Percentiles rank a stretch among this genome's conserved stretches.
Evolutionary conservation across 2,329 filamentous ascomycete species (phyloP).

Genomic region (Xylariaceae sp.): DNA sequence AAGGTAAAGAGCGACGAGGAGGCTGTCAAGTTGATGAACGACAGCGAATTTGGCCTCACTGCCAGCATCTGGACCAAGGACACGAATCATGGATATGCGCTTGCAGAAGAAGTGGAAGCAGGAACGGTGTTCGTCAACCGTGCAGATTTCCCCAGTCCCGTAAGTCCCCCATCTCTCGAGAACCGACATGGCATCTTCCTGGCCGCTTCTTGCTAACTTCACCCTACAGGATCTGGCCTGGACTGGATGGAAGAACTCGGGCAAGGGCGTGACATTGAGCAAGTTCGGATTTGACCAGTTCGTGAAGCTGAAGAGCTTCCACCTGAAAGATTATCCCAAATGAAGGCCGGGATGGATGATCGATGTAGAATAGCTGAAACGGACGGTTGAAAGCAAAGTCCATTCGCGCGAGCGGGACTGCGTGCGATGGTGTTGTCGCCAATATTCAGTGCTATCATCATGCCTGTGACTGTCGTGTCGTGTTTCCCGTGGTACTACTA

Average conservation of each 20-base stretch:
- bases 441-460: too few species aligned
- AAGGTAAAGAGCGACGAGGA: constrained; percentile 78
- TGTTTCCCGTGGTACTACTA: too few species aligned
- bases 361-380: background rate
- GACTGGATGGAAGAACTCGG: constrained; percentile 97
- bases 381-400: constrained; percentile 1
- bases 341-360: constrained; percentile 25
- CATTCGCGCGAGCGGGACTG: background rate
- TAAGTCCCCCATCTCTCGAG: constrained; percentile 43
- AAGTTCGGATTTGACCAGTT: constrained; percentile 93
- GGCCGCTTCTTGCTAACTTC: background rate
- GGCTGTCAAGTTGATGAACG: constrained; percentile 84
- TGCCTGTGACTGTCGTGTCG: too few species aligned
- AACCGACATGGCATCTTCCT: too few species aligned
- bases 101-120: constrained; percentile 79
- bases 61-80: constrained; percentile 98
- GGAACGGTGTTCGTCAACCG: constrained; percentile 96
- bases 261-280: constrained; percentile 85
- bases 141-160: constrained; percentile 86
- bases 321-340: constrained; percentile 77
- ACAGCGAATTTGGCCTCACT: constrained; percentile 88
- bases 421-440: too few species aligned
- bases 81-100: constrained; percentile 65
- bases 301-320: constrained; percentile 92
- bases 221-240: constrained; percentile 74